Base-by-base conservation (phyloP, 768 basidiomycete genomes). In the Vishniacozyma victoriae region DNA sequence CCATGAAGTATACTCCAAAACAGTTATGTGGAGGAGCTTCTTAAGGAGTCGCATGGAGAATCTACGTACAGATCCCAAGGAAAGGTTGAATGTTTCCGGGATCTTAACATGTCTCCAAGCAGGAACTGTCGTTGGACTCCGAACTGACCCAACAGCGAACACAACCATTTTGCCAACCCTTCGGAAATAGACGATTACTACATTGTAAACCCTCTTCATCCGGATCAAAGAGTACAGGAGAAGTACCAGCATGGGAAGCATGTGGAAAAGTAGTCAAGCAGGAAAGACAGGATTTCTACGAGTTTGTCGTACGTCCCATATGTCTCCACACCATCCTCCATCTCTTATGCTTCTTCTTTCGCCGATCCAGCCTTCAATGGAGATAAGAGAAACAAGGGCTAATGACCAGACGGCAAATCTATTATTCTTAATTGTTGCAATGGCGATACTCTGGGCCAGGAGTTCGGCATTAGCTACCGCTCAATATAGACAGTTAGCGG, bases 161-260 rank as follows among this genome's bases (percentile, higher is more conserved):
- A 60, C 81, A 91, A 74, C 90, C 91, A 2, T 93, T 86, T 72
- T 96, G 91, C 73, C 82, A 87, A 64, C 91, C 92, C n/a, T 93
- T 90, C 66, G 92, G 92, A 43, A 92, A 92, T 72, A 82, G 92
- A 19, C 82, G 87, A 16, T 78, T 90, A 33, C 78, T 92, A 76
- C 91, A 91, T 67, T 96, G 91, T 52, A 64, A 80, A 26, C 71
- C 64, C 15, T 59, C 58, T 25, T 51, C 61, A 16, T 33, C 29
- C 9, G 46, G 41, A 1, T 35, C 50, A 3, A 44, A 52, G 26
- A 46, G 52, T 24, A 44, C 53, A 14, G 73, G 75, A 15, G 74
- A 76, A 72, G 81, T 79, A 1, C 83, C 84, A 3, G 90, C 89
- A 4, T 96, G 90, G 89, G 85, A 90, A 64, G 82, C 90, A 3